phyloP scores from a whole-genome alignment of 2,329 filamentous ascomycete genomes.

The Trichophyton equinum region DNA sequence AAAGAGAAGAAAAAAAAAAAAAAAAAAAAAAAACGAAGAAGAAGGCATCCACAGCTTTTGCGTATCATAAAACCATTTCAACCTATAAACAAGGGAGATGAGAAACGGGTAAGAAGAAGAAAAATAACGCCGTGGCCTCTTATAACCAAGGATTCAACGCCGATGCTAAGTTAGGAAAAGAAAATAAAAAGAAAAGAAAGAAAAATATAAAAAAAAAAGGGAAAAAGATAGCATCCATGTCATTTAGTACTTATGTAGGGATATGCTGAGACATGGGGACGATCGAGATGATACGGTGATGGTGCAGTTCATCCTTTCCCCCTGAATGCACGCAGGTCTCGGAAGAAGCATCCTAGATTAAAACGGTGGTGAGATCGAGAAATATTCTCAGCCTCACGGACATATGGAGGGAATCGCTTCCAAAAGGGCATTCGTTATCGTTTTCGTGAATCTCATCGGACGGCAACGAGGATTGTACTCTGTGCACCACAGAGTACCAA shows the following conservation, averaged over 20 bases:
- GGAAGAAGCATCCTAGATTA: not conserved
- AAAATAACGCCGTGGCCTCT: not conserved
- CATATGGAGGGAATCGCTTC: not conserved
- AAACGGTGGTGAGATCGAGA: not conserved
- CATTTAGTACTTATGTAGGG: not conserved
- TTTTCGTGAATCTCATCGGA: too few species aligned
- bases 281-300: not conserved
- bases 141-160: constrained; percentile 1
- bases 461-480: too few species aligned
- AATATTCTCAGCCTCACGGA: not conserved
- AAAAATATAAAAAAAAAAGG: not conserved
- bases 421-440: too few species aligned
- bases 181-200: not conserved
- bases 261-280: not conserved
- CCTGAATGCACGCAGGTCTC: not conserved
- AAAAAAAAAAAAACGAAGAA: too few species aligned
- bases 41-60: not conserved
- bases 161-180: not conserved
- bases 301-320: too few species aligned
- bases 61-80: not conserved
- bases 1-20: too few species aligned
- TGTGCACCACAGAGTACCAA: too few species aligned
- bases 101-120: not conserved
- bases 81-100: not conserved
- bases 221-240: not conserved